phyloP scores from a whole-genome alignment of 2,329 filamentous ascomycete species.

The Helminthosporium solani region DNA sequence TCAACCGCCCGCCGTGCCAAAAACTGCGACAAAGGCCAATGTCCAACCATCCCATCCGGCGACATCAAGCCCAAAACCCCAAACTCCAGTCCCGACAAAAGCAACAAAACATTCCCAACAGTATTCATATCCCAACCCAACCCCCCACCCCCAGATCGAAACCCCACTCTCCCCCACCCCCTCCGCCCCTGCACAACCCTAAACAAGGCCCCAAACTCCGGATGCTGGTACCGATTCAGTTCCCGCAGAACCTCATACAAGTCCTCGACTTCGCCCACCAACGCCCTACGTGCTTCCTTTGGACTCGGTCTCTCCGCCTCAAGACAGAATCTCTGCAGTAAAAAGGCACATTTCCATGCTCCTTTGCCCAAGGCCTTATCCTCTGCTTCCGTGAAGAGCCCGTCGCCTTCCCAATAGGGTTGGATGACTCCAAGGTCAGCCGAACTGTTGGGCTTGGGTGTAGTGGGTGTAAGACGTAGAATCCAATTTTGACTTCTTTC shows the following conservation, averaged over 20 bases:
- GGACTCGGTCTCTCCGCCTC: too few relatives aligned
- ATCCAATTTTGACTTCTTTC: not conserved
- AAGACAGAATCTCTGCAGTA: too few relatives aligned
- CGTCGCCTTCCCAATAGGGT: too few relatives aligned
- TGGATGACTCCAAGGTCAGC: too few relatives aligned
- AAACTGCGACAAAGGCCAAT: conserved; percentile 7
- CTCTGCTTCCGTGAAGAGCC: not conserved
- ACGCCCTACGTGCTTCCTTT: too few relatives aligned
- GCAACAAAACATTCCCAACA: conserved; percentile 4
- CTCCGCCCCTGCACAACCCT: not conserved
- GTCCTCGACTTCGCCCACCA: too few relatives aligned
- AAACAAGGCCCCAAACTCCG: too few relatives aligned
- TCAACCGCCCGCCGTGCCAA: conserved; percentile 3
- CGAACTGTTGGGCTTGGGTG: not conserved
- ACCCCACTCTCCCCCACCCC: not conserved
- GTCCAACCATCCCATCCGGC: conserved; percentile 1
- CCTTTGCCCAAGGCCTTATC: not conserved
- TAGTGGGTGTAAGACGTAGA: not conserved
- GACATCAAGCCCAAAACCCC: conserved; percentile 4
- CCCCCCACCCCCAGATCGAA: not conserved
- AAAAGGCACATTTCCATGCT: too few relatives aligned
- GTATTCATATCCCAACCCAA: not conserved
- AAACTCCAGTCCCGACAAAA: conserved; percentile 12
- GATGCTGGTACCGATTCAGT: too few relatives aligned
- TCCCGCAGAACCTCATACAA: too few relatives aligned